A percentile compares a stretch with the other conserved stretches of the same genome.
These are phyloP conservation scores for Chytridium lagenaria DNA, from an alignment of 371 early-diverging fungal genomes.

Conservation along the genomic window DNA sequence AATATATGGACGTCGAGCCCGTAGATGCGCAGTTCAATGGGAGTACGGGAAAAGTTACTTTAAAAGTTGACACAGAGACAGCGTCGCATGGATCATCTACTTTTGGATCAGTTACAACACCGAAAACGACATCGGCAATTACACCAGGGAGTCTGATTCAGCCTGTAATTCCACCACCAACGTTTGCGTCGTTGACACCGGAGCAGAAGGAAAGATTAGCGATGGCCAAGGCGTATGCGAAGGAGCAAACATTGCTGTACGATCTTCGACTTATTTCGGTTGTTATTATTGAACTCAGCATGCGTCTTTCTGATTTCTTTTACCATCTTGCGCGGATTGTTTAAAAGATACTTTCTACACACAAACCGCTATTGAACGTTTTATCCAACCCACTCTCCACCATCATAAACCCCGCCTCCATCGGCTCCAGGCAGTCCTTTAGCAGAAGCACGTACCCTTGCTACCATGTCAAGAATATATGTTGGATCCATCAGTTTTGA, in stretches of 20 bases:
- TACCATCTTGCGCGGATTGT: not conserved
- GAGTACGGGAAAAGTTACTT: not conserved
- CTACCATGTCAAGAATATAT: slow-evolving; percentile 75
- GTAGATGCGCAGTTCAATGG: too few relatives aligned
- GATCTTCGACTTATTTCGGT: not conserved
- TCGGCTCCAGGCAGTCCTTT: slow-evolving; percentile 37
- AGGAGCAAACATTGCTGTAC: slow-evolving; percentile 39
- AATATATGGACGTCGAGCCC: too few relatives aligned
- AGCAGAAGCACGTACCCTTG: slow-evolving; percentile 58
- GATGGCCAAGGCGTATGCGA: slow-evolving; percentile 57
- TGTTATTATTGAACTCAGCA: not conserved
- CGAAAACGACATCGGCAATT: not conserved
- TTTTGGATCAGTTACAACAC: not conserved
- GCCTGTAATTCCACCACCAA: not conserved
- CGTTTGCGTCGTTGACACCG: not conserved
- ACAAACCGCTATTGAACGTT: too few relatives aligned
- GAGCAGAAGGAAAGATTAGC: slow-evolving; percentile 46
- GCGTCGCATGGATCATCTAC: not conserved
- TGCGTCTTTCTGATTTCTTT: not conserved
- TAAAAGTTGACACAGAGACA: not conserved
- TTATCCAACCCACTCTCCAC: not conserved
- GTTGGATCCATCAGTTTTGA: slow-evolving; percentile 84
- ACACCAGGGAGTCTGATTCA: not conserved
- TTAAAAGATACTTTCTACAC: not conserved
- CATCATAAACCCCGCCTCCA: slow-evolving; percentile 43